Evolutionary conservation across 73 alveolate species (phyloP).

Genomic region (Effrenium voratum): DNA sequence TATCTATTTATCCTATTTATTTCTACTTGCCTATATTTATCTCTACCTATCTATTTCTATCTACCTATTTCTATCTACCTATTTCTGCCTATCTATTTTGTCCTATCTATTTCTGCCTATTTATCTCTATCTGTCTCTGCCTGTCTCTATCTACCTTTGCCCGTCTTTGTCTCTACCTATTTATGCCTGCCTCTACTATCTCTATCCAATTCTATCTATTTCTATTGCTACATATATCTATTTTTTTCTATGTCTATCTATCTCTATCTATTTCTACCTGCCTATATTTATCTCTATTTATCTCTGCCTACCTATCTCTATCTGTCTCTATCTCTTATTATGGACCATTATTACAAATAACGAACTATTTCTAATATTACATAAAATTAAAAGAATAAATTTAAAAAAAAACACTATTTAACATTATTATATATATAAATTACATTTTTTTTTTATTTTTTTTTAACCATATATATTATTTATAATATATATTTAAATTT

Average conservation of each 20-base stretch:
- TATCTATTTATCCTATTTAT: neutral
- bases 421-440: neutral
- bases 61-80: neutral
- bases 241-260: neutral
- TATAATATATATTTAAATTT: neutral
- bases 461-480: neutral
- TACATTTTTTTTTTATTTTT: neutral
- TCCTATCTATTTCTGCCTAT: no score
- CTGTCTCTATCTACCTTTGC: neutral
- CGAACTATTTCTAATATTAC: no score
- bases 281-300: neutral
- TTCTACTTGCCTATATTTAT: neutral
- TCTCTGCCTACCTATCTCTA: no score
- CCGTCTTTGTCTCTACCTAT: neutral
- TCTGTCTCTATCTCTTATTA: no score
- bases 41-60: neutral
- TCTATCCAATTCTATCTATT: neutral
- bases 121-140: neutral
- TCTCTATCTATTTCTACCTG: neutral
- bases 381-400: no score
- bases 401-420: neutral
- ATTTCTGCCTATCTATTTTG: neutral
- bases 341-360: no score
- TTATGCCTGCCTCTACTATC: neutral
- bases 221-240: neutral